These are phyloP conservation scores for Wickerhamia fluorescens DNA, from an alignment of 805 yeast species.

Conservation along the genomic window DNA sequence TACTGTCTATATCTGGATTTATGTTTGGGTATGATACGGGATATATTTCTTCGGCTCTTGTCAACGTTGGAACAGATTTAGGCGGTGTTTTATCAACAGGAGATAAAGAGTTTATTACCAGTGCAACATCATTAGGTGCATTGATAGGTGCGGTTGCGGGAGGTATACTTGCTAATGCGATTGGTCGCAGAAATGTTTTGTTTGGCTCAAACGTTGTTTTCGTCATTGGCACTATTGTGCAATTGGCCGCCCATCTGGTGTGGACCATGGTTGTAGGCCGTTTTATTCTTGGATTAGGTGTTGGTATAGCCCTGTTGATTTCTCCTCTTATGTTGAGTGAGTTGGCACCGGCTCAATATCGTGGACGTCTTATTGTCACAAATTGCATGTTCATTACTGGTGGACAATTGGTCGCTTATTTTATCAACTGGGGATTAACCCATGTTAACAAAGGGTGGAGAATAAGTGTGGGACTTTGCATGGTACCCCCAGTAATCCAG, in stretches of 20 bases:
- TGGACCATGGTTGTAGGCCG: constrained; percentile 94
- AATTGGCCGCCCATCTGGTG: constrained; percentile 70
- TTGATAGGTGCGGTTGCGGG: constrained; percentile 70
- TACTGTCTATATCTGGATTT: constrained; percentile 88
- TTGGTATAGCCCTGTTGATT: constrained; percentile 87
- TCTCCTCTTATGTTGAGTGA: constrained; percentile 94
- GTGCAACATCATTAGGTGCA: constrained; percentile 94
- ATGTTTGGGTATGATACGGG: constrained; percentile 98
- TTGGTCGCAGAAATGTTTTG: constrained; percentile 82
- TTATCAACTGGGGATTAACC: constrained; percentile 81
- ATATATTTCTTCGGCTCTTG: constrained; percentile 89
- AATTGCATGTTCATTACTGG: constrained; percentile 89
- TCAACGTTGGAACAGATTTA: constrained; percentile 74
- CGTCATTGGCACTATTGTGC: constrained; percentile 77
- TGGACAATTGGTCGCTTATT: constrained; percentile 93
- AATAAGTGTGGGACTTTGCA: constrained; percentile 80
- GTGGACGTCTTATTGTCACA: constrained; percentile 86
- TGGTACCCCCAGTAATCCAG: constrained; percentile 81
- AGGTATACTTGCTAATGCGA: constrained; percentile 72
- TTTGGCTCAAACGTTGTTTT: constrained; percentile 79
- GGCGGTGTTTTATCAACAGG: constrained; percentile 54
- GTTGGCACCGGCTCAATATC: constrained; percentile 82
- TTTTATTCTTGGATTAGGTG: constrained; percentile 92
- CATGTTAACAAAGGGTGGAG: constrained; percentile 85
- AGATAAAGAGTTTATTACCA: constrained; percentile 82